These are phyloP conservation scores for Backusella luteola DNA, from an alignment of 192 early-diverging fungal species.

Conservation along the genomic window DNA sequence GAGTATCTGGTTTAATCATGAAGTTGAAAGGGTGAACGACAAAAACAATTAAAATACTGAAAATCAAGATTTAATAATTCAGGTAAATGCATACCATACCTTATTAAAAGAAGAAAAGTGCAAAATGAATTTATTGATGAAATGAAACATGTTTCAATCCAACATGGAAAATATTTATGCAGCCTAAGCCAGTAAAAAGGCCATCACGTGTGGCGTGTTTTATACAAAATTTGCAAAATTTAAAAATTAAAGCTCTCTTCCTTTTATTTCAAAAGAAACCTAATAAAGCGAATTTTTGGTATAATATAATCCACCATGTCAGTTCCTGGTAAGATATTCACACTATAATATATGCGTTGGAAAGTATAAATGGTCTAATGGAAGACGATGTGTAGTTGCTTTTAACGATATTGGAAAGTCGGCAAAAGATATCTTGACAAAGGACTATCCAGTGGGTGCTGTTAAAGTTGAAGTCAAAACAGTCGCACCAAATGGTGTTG, in stretches of 20 bases:
- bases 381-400: slow-evolving; percentile 46
- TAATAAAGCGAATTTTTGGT: background rate
- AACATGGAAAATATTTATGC: background rate
- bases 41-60: too few species aligned
- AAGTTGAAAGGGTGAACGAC: too few species aligned
- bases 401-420: slow-evolving; percentile 95
- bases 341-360: background rate
- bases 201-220: background rate
- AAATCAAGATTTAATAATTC: too few species aligned
- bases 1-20: too few species aligned
- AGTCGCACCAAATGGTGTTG: slow-evolving; percentile 92
- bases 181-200: background rate
- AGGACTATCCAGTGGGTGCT: slow-evolving; percentile 93
- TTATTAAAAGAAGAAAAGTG: too few species aligned
- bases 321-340: slow-evolving; percentile 23
- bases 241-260: background rate
- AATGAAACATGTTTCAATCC: background rate
- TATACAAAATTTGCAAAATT: background rate
- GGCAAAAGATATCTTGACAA: slow-evolving; percentile 92
- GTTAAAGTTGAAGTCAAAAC: slow-evolving; percentile 99
- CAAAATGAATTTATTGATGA: too few species aligned
- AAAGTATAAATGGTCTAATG: background rate
- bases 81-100: too few species aligned
- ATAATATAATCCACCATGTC: slow-evolving; percentile 7
- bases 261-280: background rate